phyloP scores from a whole-genome alignment of 129 eudicot species.

The Silybum marianum region DNA sequence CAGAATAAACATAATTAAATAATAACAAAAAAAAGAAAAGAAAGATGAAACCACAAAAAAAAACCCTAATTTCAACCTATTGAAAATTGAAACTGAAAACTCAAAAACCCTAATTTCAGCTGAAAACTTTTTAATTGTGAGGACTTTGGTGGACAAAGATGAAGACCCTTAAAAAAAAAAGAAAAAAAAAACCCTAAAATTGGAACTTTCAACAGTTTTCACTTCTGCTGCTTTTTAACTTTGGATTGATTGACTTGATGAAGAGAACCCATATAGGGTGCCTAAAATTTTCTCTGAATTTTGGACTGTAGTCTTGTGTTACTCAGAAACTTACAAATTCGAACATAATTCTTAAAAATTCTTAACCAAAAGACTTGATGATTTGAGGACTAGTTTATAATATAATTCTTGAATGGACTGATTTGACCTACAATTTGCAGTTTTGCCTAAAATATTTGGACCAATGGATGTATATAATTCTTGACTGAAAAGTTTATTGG shows the following conservation, averaged over 20 bases:
- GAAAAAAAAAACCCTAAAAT: constrained; percentile 17
- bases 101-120: constrained; percentile 34
- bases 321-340: neutral
- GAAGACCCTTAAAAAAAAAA: constrained; percentile 24
- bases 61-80: constrained; percentile 5
- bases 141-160: constrained; percentile 45
- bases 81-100: neutral
- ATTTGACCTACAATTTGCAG: constrained; percentile 23
- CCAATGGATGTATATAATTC: constrained; percentile 10
- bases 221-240: constrained; percentile 10
- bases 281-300: constrained; percentile 2
- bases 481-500: constrained; percentile 17
- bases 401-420: constrained; percentile 9
- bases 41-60: constrained; percentile 2
- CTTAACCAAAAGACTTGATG: neutral
- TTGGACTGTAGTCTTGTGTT: constrained; percentile 28
- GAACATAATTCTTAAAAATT: neutral
- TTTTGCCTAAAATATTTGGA: constrained; percentile 20
- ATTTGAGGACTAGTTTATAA: neutral
- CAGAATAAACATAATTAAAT: constrained; percentile 10
- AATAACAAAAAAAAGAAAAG: constrained; percentile 15
- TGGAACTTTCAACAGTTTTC: constrained; percentile 20
- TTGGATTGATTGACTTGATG: constrained; percentile 31
- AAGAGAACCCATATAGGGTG: constrained; percentile 3
- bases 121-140: constrained; percentile 21